Percentiles rank a stretch among this genome's conserved stretches.
phyloP scores from a whole-genome alignment of 2,329 filamentous ascomycete genomes.

The Fusarium stilboides region DNA sequence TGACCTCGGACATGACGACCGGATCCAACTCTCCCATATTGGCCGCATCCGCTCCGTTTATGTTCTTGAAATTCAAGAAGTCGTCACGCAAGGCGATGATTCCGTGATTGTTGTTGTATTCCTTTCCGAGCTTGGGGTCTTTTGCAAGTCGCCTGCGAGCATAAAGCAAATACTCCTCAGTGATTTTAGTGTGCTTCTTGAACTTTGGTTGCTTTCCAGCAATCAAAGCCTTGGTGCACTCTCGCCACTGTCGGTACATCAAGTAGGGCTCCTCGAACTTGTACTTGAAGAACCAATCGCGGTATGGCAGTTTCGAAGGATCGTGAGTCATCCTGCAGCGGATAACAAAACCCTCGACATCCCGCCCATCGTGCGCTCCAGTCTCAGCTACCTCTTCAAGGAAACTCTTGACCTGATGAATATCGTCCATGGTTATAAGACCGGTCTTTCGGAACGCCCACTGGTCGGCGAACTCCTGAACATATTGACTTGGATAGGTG shows the following conservation, averaged over 20 bases:
- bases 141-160: conserved; percentile 80
- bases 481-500: conserved; percentile 86
- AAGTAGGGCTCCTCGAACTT: conserved; percentile 99
- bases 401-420: conserved; percentile 82
- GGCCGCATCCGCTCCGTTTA: conserved; percentile 92
- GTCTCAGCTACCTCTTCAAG: conserved; percentile 89
- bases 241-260: conserved; percentile 99
- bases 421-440: conserved; percentile 81
- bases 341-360: conserved; percentile 97
- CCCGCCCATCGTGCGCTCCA: conserved; percentile 89
- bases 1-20: conserved; percentile 68
- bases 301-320: conserved; percentile 68
- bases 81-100: conserved; percentile 93
- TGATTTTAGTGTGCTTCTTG: conserved; percentile 91
- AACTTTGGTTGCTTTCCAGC: conserved; percentile 79
- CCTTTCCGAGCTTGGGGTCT: conserved; percentile 76
- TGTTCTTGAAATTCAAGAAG: conserved; percentile 85
- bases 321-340: conserved; percentile 81
- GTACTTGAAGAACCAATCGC: conserved; percentile 99
- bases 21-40: conserved; percentile 73
- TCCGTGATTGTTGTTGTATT: conserved; percentile 90
- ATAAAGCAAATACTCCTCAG: conserved; percentile 89
- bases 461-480: conserved; percentile 88
- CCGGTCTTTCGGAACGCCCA: conserved; percentile 97
- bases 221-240: conserved; percentile 94